phyloP scores from a whole-genome alignment of 768 basidiomycete genomes.

The Boletus patriciae region DNA sequence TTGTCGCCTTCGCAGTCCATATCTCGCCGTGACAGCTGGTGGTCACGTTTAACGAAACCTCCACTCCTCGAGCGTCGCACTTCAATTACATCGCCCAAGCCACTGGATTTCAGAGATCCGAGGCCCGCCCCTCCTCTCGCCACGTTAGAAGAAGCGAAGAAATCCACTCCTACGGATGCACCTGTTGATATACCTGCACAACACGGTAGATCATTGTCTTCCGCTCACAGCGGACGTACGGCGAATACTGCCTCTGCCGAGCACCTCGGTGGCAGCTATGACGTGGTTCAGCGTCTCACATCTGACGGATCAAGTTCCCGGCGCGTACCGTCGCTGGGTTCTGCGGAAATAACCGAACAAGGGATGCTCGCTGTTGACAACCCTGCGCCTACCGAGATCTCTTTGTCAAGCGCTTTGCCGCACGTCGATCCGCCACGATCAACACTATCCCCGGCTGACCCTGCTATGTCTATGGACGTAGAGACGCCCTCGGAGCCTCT shows the following conservation, averaged over 20 bases:
- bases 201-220: constrained; percentile 42
- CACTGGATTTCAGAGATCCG: constrained; percentile 72
- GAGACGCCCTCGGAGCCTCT: constrained; percentile 4
- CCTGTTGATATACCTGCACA: constrained; percentile 13
- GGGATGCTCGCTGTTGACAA: constrained; percentile 12
- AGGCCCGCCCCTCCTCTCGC: constrained; percentile 68
- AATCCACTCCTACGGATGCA: constrained; percentile 14
- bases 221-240: constrained; percentile 56
- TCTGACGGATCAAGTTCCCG: constrained; percentile 30
- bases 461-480: background rate
- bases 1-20: constrained; percentile 47
- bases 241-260: constrained; percentile 71
- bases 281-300: constrained; percentile 59
- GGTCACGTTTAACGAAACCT: constrained; percentile 68
- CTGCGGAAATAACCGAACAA: constrained; percentile 23
- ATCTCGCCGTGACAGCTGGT: constrained; percentile 74
- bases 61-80: constrained; percentile 59
- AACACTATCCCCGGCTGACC: constrained; percentile 7
- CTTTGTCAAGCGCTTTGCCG: constrained; percentile 6
- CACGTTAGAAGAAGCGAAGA: constrained; percentile 50
- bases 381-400: constrained; percentile 8
- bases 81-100: constrained; percentile 40
- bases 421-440: constrained; percentile 21
- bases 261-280: constrained; percentile 62
- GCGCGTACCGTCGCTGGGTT: constrained; percentile 27